These are phyloP conservation scores for Xylariaceae sp. DNA, from an alignment of 2,329 filamentous ascomycete genomes.

Conservation along the genomic window DNA sequence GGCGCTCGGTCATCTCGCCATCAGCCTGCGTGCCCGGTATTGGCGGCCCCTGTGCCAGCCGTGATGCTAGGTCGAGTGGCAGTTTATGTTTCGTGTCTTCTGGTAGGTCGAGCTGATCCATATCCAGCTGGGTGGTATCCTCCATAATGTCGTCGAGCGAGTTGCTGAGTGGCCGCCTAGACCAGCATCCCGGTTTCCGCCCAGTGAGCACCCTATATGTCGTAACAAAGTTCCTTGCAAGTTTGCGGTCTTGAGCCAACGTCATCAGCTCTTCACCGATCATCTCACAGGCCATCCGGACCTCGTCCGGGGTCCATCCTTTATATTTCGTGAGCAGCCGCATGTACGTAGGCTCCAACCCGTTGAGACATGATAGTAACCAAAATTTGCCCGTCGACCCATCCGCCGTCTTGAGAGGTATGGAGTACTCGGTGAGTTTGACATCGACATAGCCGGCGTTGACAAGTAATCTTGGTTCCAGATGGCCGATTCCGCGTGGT, in stretches of 20 bases:
- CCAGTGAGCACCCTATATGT: conserved; percentile 49
- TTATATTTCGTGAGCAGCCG: conserved; percentile 52
- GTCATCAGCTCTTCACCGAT: conserved; percentile 48
- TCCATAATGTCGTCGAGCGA: not conserved
- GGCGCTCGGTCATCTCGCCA: not conserved
- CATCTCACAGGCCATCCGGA: conserved; percentile 45
- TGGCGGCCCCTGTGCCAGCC: conserved; percentile 2
- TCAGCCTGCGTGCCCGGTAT: not conserved
- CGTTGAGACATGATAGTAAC: conserved; percentile 51
- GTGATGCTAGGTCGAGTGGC: conserved; percentile 1
- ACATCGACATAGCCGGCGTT: conserved; percentile 53
- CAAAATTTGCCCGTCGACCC: conserved; percentile 52
- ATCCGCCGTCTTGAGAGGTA: conserved; percentile 46
- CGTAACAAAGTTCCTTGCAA: conserved; percentile 41
- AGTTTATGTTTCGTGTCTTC: not conserved
- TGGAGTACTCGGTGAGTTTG: conserved; percentile 44
- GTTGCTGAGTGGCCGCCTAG: conserved; percentile 11
- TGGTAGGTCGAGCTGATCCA: conserved; percentile 3
- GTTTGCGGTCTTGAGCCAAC: conserved; percentile 46
- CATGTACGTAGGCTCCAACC: conserved; percentile 47
- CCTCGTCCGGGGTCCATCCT: conserved; percentile 50
- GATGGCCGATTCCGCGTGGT: conserved; percentile 43
- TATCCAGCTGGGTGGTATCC: conserved; percentile 10
- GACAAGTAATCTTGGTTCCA: conserved; percentile 44
- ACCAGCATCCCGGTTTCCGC: conserved; percentile 45